Evolutionary conservation across 2,329 filamentous ascomycete species (phyloP), one percentile per base, ranked within the genome.

Genomic region (Tolypocladium inflatum): DNA sequence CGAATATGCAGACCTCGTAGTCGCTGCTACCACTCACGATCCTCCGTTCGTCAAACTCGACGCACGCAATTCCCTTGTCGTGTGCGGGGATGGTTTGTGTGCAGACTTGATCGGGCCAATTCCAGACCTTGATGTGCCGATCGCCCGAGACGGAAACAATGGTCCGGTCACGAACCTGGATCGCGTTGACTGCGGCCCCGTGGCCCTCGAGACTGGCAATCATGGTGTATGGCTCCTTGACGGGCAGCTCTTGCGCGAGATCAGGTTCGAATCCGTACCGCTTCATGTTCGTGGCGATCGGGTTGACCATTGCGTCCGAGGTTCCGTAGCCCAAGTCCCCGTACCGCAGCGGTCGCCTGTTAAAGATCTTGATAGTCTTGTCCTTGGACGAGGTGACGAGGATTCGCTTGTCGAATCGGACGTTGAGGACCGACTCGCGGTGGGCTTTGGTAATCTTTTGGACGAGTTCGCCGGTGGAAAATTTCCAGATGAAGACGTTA

Each of bases 361-460:
- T 97, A 83, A 96, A 99, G 21, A 99, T 86, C 72, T 97, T 97
- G 78, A 99, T 96, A 0, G 88, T 88, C 72, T 92, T 95, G 72
- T 99, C 94, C 71, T 99, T 99, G 54, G 93, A 97, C 67, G 94
- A 97, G 0, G 94, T 99, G 15, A 97, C 91, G 4, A 99, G 80
- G 62, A 95, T 95, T 10, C 90, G 84, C 63, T 90, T 87, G 68
- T 97, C 92, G 64, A 97, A 99, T 61, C 90, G 85, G 58, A 99
- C 85, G 67, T 97, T 97, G 19, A 99, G 78, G 0, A 99, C 92
- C 0, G 93, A 96, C 71, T 99, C 94, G 37, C 80, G 78, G 70
- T 99, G 94, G 0, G 93, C 93, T 51, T 84, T 80, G 1, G 79
- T 79, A 38, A 97, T 83, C 58, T 85, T 85, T 66, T 92, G 89